phyloP scores from a whole-genome alignment of 2,329 filamentous ascomycete species.

The Ploettnerulaceae sp. region DNA sequence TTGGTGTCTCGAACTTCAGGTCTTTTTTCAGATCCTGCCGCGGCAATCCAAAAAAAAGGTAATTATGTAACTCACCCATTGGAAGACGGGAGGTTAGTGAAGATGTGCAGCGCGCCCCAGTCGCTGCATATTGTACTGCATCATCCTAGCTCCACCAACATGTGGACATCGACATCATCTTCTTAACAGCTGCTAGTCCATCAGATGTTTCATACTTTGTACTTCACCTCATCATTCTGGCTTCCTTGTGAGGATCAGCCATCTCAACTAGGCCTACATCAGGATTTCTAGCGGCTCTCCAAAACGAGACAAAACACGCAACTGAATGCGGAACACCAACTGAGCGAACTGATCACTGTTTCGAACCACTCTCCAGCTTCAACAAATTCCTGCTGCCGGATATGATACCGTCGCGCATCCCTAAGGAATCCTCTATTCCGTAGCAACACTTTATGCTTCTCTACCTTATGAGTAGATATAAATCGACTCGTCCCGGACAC shows the following conservation, averaged over 20 bases:
- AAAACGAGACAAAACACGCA: constrained; percentile 2
- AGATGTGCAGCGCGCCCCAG: no score
- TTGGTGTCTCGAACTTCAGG: background rate
- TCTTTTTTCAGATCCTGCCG: background rate
- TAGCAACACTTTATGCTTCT: background rate
- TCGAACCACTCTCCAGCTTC: background rate
- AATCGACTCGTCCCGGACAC: background rate
- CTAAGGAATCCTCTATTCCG: background rate
- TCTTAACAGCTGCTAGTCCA: background rate
- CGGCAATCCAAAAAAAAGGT: background rate
- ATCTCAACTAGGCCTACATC: background rate
- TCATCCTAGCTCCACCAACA: background rate
- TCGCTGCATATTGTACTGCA: no score
- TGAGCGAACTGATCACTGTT: background rate
- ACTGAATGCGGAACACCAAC: constrained; percentile 1
- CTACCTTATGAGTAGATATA: background rate
- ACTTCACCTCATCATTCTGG: background rate
- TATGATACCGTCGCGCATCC: background rate
- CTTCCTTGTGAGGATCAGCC: constrained; percentile 2
- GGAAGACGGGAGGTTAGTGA: background rate
- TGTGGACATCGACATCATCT: no score
- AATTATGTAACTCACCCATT: no score
- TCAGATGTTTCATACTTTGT: no score
- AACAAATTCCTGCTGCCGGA: background rate
- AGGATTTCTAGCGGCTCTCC: constrained; percentile 1